Evolutionary conservation across 805 yeast species (phyloP).

Genomic region (Candida xyloterini): DNA sequence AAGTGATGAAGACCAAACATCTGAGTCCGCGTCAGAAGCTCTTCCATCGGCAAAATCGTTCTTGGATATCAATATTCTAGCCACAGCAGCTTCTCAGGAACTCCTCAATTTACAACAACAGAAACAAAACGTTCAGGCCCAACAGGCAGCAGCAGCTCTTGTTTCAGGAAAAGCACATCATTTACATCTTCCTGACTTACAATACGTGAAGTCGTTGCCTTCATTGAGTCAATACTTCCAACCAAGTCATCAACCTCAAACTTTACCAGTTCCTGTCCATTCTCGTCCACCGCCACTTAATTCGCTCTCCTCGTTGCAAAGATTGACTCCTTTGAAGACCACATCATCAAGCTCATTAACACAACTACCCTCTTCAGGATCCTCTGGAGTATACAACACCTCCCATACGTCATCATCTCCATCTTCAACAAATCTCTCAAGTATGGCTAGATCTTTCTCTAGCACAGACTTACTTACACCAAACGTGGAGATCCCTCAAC

Average conservation of each 20-base stretch:
- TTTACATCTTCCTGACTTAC: slow-evolving; percentile 17
- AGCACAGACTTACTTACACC: slow-evolving; percentile 39
- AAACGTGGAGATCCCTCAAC: slow-evolving; percentile 27
- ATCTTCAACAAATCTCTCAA: slow-evolving; percentile 11
- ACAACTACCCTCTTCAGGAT: slow-evolving; percentile 11
- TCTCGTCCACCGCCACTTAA: slow-evolving; percentile 26
- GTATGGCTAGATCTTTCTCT: slow-evolving; percentile 32
- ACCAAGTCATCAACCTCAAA: slow-evolving; percentile 25
- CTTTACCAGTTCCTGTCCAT: slow-evolving; percentile 36
- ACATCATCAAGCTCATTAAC: slow-evolving; percentile 18
- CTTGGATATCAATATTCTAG: slow-evolving; percentile 48
- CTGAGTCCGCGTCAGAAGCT: background rate
- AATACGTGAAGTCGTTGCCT: slow-evolving; percentile 50
- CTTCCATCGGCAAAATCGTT: slow-evolving; percentile 22
- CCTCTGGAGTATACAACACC: slow-evolving; percentile 2
- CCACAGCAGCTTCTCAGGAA: slow-evolving; percentile 56
- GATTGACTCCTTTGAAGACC: slow-evolving; percentile 40
- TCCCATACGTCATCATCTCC: slow-evolving; percentile 8
- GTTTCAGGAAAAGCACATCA: slow-evolving; percentile 16
- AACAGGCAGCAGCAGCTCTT: slow-evolving; percentile 21
- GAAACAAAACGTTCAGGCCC: slow-evolving; percentile 17
- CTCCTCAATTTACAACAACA: slow-evolving; percentile 39
- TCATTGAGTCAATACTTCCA: slow-evolving; percentile 48
- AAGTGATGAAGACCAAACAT: slow-evolving; percentile 14
- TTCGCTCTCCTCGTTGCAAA: slow-evolving; percentile 42